phyloP scores from a whole-genome alignment of 306 rosid genomes.

The Quercus glauca region DNA sequence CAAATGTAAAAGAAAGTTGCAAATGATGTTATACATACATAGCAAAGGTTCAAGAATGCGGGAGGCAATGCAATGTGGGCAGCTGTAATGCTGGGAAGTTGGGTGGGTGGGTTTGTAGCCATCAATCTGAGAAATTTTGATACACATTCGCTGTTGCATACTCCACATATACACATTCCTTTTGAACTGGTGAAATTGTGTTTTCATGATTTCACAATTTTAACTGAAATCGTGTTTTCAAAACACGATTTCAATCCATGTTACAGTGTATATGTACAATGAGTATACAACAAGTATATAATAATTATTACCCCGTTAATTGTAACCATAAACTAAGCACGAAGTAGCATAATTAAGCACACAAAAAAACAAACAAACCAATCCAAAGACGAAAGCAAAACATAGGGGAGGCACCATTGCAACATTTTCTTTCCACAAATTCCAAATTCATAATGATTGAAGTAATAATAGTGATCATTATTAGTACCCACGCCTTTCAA shows the following conservation, averaged over 20 bases:
- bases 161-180: no score
- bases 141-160: no score
- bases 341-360: neutral
- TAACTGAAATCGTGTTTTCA: no score
- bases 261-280: no score
- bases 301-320: no score
- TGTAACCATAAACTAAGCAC: neutral
- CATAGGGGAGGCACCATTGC: neutral
- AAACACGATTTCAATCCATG: no score
- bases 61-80: neutral
- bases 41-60: neutral
- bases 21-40: neutral
- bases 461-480: neutral
- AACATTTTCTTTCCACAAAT: neutral
- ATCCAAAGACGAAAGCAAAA: neutral
- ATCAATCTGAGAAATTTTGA: no score
- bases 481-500: neutral
- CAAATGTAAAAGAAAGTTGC: neutral
- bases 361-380: neutral
- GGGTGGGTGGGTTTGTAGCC: neutral
- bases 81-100: neutral
- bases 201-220: no score
- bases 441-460: neutral
- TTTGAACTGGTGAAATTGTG: no score
- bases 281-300: fast-evolving